Evolutionary conservation across 2,329 filamentous ascomycete genomes (phyloP).

Genomic region (Mycosphaerella arachidis): DNA sequence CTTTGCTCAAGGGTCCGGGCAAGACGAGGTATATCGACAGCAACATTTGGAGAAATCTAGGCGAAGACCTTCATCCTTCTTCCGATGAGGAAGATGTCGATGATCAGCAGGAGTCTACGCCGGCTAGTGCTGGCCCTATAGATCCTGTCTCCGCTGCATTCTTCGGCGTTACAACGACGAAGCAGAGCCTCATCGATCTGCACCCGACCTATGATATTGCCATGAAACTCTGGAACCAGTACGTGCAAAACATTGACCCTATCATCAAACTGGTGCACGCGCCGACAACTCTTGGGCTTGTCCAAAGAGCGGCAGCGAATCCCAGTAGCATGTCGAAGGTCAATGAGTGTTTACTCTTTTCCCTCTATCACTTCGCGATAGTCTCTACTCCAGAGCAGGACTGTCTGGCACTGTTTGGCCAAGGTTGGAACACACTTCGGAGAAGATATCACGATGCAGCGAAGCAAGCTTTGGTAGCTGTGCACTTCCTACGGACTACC

Average conservation of each 20-base stretch:
- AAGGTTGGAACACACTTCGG: slow-evolving; percentile 41
- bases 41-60: slow-evolving; percentile 29
- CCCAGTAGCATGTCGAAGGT: slow-evolving; percentile 55
- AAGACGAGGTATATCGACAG: slow-evolving; percentile 44
- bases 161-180: slow-evolving; percentile 9
- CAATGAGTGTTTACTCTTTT: slow-evolving; percentile 56
- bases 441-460: slow-evolving; percentile 41
- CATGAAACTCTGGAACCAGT: slow-evolving; percentile 56
- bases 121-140: slow-evolving; percentile 13
- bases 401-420: slow-evolving; percentile 45
- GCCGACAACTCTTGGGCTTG: slow-evolving; percentile 50
- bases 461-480: slow-evolving; percentile 63
- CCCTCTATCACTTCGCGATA: slow-evolving; percentile 57
- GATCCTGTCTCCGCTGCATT: slow-evolving; percentile 30
- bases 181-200: slow-evolving; percentile 38
- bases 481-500: slow-evolving; percentile 61
- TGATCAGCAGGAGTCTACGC: slow-evolving; percentile 20
- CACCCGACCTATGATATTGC: slow-evolving; percentile 49
- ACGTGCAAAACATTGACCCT: slow-evolving; percentile 66
- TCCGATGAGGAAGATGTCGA: slow-evolving; percentile 26
- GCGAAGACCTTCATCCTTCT: slow-evolving; percentile 27
- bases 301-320: slow-evolving; percentile 40
- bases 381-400: slow-evolving; percentile 47
- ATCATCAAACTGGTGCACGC: slow-evolving; percentile 67
- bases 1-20: slow-evolving; percentile 28